These are phyloP conservation scores for Phytophthora vignae DNA, from an alignment of 352 stramenopile genomes.

Conservation along the genomic window DNA sequence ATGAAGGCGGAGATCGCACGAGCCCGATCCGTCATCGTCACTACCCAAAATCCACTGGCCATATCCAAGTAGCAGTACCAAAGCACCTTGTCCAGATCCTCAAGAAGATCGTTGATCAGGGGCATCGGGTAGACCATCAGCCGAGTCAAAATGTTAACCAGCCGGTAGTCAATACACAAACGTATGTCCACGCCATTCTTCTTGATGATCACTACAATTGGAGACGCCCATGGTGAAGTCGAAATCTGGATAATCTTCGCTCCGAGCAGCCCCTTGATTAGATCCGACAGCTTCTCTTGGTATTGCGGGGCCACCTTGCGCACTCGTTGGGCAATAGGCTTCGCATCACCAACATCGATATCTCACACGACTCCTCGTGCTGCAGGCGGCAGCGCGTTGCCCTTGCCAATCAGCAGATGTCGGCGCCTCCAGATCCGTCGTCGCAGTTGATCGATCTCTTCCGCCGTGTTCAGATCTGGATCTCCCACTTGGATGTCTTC, in stretches of 20 bases:
- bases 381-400: background rate
- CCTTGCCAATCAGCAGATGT: background rate
- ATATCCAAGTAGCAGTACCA: background rate
- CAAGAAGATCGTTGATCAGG: background rate
- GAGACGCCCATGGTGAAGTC: too few species aligned
- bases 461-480: background rate
- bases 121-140: background rate
- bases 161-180: background rate
- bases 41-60: background rate
- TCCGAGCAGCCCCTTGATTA: too few species aligned
- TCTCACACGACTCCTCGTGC: background rate
- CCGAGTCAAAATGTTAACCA: background rate
- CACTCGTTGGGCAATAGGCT: background rate
- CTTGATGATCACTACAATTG: too few species aligned
- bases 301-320: background rate
- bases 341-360: background rate
- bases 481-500: background rate
- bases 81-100: background rate
- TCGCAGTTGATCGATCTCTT: background rate
- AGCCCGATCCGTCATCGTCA: background rate
- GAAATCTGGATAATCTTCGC: too few species aligned
- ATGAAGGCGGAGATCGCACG: background rate
- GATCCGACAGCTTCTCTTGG: background rate
- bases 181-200: too few species aligned
- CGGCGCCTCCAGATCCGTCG: background rate